These are phyloP conservation scores for Trichoderma sp. DNA, from an alignment of 2,329 filamentous ascomycete genomes.

Conservation along the genomic window DNA sequence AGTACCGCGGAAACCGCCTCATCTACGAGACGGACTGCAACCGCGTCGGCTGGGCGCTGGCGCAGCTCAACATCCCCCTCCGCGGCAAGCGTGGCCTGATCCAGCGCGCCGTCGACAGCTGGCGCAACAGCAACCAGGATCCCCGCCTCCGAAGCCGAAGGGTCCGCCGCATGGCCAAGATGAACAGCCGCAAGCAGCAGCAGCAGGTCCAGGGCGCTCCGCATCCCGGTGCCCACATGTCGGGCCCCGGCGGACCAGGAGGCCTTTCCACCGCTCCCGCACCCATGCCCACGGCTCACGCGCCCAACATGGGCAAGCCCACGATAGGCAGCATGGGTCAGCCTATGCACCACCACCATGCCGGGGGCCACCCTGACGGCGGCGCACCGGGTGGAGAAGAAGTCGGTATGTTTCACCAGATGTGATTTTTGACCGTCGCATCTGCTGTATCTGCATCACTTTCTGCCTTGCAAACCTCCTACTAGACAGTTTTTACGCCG, in stretches of 20 bases:
- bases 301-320: constrained; percentile 64
- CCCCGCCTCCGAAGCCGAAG: constrained; percentile 85
- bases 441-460: constrained; percentile 46
- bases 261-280: constrained; percentile 64
- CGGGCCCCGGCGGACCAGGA: constrained; percentile 66
- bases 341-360: constrained; percentile 68
- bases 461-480: constrained; percentile 32
- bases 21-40: constrained; percentile 99
- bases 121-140: constrained; percentile 98
- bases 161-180: constrained; percentile 94
- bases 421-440: constrained; percentile 61
- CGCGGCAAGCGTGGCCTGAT: constrained; percentile 94
- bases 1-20: constrained; percentile 92
- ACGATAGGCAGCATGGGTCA: constrained; percentile 68
- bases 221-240: constrained; percentile 64
- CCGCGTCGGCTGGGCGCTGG: constrained; percentile 98
- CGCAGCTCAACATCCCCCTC: constrained; percentile 86
- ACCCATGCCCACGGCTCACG: constrained; percentile 61
- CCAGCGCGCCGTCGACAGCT: constrained; percentile 95
- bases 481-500: constrained; percentile 35
- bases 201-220: constrained; percentile 62
- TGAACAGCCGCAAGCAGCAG: constrained; percentile 76
- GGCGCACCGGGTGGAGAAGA: constrained; percentile 71
- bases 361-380: constrained; percentile 49
- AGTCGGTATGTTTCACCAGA: constrained; percentile 98